Evolutionary conservation across 129 eudicot species (phyloP).

Genomic region (Silybum marianum): DNA sequence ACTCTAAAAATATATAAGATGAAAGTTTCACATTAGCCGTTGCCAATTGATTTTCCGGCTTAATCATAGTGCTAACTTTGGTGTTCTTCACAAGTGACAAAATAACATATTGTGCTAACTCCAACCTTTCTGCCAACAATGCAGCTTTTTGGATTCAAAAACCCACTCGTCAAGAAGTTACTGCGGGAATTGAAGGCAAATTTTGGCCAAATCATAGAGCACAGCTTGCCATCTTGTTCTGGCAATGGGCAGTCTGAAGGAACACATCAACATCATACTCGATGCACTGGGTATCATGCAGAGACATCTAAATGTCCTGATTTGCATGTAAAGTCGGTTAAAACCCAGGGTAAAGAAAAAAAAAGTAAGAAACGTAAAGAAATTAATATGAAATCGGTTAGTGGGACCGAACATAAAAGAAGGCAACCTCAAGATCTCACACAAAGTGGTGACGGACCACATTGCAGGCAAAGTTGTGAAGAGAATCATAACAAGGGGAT

Average conservation of each 20-base stretch:
- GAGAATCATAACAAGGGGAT: conserved; percentile 17
- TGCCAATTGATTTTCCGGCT: conserved; percentile 12
- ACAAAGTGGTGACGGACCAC: conserved; percentile 30
- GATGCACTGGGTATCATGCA: conserved; percentile 16
- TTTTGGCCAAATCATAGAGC: conserved; percentile 49
- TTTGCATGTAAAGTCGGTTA: conserved; percentile 42
- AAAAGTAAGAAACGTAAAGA: conserved; percentile 50
- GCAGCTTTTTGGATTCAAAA: conserved; percentile 98
- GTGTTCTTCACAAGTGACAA: background rate
- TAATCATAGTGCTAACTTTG: background rate
- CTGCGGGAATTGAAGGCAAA: conserved; percentile 78
- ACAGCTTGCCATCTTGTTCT: conserved; percentile 30
- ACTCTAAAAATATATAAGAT: background rate
- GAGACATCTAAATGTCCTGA: conserved; percentile 36
- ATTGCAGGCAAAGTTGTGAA: conserved; percentile 30
- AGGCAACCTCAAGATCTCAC: conserved; percentile 32
- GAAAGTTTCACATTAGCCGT: background rate
- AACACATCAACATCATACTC: conserved; percentile 34
- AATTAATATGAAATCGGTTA: conserved; percentile 28
- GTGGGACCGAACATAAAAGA: conserved; percentile 28
- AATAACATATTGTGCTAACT: conserved; percentile 20
- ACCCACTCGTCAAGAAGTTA: conserved; percentile 78
- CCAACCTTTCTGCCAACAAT: conserved; percentile 29
- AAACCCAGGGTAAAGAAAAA: conserved; percentile 48
- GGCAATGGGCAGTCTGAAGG: conserved; percentile 43